Evolutionary conservation across 257 asterid species (phyloP), one percentile per base, ranked within the genome.

Genomic region (Solanum phureja): DNA sequence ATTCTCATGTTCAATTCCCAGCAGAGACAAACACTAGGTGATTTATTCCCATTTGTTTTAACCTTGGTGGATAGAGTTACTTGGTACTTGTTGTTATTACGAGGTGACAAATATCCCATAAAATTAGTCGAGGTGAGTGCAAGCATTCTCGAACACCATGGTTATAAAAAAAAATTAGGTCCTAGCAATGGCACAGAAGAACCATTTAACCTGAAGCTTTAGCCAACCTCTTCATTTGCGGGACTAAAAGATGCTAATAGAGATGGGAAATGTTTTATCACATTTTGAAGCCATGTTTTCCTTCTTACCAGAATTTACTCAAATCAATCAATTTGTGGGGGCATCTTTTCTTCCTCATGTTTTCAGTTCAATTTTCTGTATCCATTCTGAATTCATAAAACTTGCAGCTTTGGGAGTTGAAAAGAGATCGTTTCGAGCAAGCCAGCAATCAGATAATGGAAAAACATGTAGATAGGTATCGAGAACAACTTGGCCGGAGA

Each of bases 351-450:
- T 82, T 29, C 69, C 71, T 82, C 4, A 11, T 49, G 86, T 38
- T 82, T 81, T 82, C 44, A 18, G 46, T 49, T 16, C 29, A 52
- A 9, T 49, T 46, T 49, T 29, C 19, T 49, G 19, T 29, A 18
- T 82, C 44, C 5, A 75, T 29, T 69, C 69, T 74, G 76, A 81
- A 11, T 52, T 73, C 13, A 69, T 60, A 31, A 37, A 72, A 74
- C 85, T 86, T 68, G 74, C 96, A 97, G 99, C 93, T 97, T 13
- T 91, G 95, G 96, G 99, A 97, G 71, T 91, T 97, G 68, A 92
- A 87, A 88, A 75, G 87, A 10, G 92, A 94, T 69, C 84, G 77
- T 23, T 31, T 40, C 18, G 94, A 90, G 84, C 93, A 91, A 87
- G 90, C 88, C 42, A 27, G 91, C 33, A 89, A 91, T 74, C 87